Base-by-base conservation (phyloP, 148 eudicot species). In the Tetragonia tetragonoides region DNA sequence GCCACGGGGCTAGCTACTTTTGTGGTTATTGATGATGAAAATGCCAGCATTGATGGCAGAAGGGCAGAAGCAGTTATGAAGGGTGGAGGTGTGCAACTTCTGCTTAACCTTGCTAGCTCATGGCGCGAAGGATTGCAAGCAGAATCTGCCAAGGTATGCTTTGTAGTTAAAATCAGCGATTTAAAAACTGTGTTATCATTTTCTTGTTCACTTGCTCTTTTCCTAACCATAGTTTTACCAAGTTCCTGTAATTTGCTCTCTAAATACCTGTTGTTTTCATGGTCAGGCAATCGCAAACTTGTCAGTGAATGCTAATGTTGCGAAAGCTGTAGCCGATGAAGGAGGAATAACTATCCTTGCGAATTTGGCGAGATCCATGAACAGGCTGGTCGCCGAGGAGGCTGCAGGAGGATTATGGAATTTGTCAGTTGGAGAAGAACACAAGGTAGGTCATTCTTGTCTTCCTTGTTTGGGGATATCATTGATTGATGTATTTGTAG, bases 371-470 rank as follows among this genome's bases (percentile, higher is more conserved):
- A 90, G 87, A 86, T 93, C 99, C 65, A 88, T 86, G 94, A 95
- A 95, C 80, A 93, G 88, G 86, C 83, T 93, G 86, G 98, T 93
- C 10, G 99, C 97, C 11, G 98, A 95, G 84, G 99, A 95, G 93
- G 99, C 99, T 79, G 99, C 98, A 59, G 98, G 99, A 79, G 99
- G 99, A 75, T 87, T 95, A 21, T 95, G 98, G 98, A 95, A 95
- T 85, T 90, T 95, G 77, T 95, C 99, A 18, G 99, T 95, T 51
- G 99, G 98, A 56, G 99, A 95, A 88, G 99, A 95, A 81, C 99
- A 95, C 80, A 95, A 93, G 95, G 99, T 95, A 86, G 72, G 77
- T 78, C 44, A 49, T 85, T 65, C 62, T 57, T 49, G 38, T 65
- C 20, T 44, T 20, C 46, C 54, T 76, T 78, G 40, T 72, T 72